Evolutionary conservation across 192 early-diverging fungal species (phyloP).

Genomic region (Kickxella alabastrina): DNA sequence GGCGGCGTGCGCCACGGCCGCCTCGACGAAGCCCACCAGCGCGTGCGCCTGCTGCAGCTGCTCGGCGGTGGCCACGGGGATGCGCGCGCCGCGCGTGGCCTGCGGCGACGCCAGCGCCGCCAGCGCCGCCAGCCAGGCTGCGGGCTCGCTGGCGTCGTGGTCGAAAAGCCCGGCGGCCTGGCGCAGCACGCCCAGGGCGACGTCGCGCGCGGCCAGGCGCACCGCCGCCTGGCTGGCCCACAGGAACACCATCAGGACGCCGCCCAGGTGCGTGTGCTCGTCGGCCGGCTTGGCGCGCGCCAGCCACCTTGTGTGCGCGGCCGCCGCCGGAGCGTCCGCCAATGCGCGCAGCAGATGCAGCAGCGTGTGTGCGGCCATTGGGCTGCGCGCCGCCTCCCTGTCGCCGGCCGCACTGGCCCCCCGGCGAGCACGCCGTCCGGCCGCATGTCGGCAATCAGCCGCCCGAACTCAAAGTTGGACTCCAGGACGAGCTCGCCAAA

Average conservation of each 20-base stretch:
- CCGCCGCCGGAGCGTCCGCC: slow-evolving; percentile 10
- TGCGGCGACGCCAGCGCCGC: slow-evolving; percentile 30
- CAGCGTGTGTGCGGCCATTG: slow-evolving; percentile 30
- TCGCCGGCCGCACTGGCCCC: not conserved
- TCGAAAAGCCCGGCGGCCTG: slow-evolving; percentile 41
- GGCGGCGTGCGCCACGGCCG: slow-evolving; percentile 19
- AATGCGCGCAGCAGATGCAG: slow-evolving; percentile 25
- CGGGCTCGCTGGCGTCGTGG: slow-evolving; percentile 32
- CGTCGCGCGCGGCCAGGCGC: slow-evolving; percentile 23
- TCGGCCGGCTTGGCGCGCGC: slow-evolving; percentile 1
- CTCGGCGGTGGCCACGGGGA: slow-evolving; percentile 2
- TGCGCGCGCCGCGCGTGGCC: slow-evolving; percentile 13
- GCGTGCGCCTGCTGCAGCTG: slow-evolving; percentile 9
- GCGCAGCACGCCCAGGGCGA: slow-evolving; percentile 14
- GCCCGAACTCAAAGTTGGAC: slow-evolving; percentile 38
- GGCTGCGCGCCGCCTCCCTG: slow-evolving; percentile 11
- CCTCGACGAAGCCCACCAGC: slow-evolving; percentile 34
- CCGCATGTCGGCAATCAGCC: slow-evolving; percentile 18
- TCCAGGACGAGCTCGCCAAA: slow-evolving; percentile 31
- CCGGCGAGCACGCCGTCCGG: slow-evolving; percentile 6
- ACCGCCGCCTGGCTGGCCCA: slow-evolving; percentile 30
- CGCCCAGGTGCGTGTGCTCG: slow-evolving; percentile 32
- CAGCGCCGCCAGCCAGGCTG: slow-evolving; percentile 45
- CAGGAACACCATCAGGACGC: slow-evolving; percentile 14
- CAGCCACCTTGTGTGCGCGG: slow-evolving; percentile 26